Conservation (phyloP, 2,329 filamentous ascomycete species). For the Paracorniculantispora psalliotae region DNA sequence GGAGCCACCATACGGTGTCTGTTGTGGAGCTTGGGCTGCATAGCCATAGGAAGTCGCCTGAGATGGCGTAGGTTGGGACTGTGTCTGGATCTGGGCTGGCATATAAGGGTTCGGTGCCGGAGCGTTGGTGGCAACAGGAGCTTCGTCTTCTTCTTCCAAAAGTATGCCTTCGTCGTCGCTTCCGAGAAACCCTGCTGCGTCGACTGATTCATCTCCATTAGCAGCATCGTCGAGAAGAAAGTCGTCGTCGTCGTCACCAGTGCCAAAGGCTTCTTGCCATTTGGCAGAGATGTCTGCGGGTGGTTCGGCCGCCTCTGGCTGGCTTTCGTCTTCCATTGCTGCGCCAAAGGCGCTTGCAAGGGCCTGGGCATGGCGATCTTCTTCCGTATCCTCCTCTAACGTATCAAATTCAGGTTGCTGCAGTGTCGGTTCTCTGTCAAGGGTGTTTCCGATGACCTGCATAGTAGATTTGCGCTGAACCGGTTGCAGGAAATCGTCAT, state of each 20-base stretch:
- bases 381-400: conserved; percentile 14
- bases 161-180: conserved; percentile 85
- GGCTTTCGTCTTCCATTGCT: conserved; percentile 18
- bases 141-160: conserved; percentile 57
- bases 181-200: conserved; percentile 63
- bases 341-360: conserved; percentile 21
- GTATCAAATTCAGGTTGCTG: neutral
- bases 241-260: conserved; percentile 65
- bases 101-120: conserved; percentile 16
- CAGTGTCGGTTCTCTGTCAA: neutral
- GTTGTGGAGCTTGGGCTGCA: conserved; percentile 14
- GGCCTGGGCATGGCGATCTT: conserved; percentile 23
- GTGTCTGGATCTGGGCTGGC: neutral
- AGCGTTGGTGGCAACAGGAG: conserved; percentile 17
- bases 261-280: conserved; percentile 78
- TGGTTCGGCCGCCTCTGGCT: conserved; percentile 18
- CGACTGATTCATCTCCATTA: conserved; percentile 42
- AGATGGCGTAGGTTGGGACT: conserved; percentile 10
- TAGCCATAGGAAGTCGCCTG: conserved; percentile 12
- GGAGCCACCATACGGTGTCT: conserved; percentile 25
- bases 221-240: conserved; percentile 56
- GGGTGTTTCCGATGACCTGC: conserved; percentile 49
- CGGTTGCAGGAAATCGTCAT: conserved; percentile 23
- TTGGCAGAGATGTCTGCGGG: conserved; percentile 69
- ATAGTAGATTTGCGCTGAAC: conserved; percentile 67